Evolutionary conservation across 345 rosid genomes (phyloP).

Genomic region (Camelina sativa): DNA sequence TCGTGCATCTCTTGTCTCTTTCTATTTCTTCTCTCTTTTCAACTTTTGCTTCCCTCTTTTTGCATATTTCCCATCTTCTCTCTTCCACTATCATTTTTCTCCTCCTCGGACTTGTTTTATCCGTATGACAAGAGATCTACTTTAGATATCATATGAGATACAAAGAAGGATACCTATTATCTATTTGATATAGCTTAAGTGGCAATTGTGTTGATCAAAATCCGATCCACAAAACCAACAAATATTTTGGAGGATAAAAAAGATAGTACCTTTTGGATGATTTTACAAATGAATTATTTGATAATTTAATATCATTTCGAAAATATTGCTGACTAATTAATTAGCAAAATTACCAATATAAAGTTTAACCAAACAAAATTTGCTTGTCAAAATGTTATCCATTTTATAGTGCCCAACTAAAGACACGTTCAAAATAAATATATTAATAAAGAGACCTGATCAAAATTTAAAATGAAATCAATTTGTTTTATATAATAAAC

Average conservation of each 20-base stretch:
- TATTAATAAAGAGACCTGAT: too few species aligned
- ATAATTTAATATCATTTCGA: neutral
- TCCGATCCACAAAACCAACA: too few species aligned
- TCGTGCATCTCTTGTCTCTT: slow-evolving; percentile 48
- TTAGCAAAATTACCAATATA: neutral
- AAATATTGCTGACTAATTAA: neutral
- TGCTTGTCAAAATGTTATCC: neutral
- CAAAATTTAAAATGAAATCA: neutral
- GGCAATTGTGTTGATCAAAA: too few species aligned
- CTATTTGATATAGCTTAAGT: too few species aligned
- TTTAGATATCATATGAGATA: neutral
- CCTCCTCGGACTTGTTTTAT: slow-evolving; percentile 36
- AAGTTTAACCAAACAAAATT: neutral
- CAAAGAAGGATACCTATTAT: too few species aligned
- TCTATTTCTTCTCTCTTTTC: slow-evolving; percentile 34
- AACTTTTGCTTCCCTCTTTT: slow-evolving; percentile 32
- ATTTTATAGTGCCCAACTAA: neutral
- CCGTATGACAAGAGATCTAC: slow-evolving; percentile 18
- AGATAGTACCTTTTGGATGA: too few species aligned
- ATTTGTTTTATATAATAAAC: too few species aligned
- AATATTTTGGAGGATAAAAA: too few species aligned
- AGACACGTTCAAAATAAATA: neutral
- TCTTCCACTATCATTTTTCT: slow-evolving; percentile 8
- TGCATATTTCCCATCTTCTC: slow-evolving; percentile 8
- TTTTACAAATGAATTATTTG: too few species aligned